A percentile compares a stretch with the other conserved stretches of the same genome.
These are phyloP conservation scores for Polyplosphaeria fusca DNA, from an alignment of 495 filamentous ascomycete species.

Conservation along the genomic window DNA sequence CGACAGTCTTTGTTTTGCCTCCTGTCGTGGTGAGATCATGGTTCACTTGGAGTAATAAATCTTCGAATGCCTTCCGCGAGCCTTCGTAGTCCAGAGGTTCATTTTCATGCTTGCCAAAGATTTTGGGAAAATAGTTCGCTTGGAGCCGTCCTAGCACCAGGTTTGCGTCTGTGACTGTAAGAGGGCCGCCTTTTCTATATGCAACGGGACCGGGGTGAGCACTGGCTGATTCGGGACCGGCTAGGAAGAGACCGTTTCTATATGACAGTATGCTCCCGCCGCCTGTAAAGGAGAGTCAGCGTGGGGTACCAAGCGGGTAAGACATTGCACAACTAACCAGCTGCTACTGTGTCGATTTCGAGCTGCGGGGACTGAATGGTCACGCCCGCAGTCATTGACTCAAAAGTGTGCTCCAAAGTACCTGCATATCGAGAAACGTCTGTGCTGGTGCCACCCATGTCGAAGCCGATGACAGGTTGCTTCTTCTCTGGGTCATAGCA, in stretches of 20 bases:
- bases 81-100: slow-evolving; percentile 15
- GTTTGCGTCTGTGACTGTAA: slow-evolving; percentile 24
- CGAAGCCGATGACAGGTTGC: slow-evolving; percentile 39
- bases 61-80: not conserved
- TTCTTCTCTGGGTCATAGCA: slow-evolving; percentile 35
- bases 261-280: slow-evolving; percentile 15
- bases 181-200: slow-evolving; percentile 22
- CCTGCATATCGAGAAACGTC: slow-evolving; percentile 41
- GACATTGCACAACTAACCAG: slow-evolving; percentile 15
- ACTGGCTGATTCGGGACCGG: slow-evolving; percentile 15
- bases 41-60: slow-evolving; percentile 6
- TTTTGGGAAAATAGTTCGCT: slow-evolving; percentile 20
- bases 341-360: slow-evolving; percentile 45
- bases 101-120: slow-evolving; percentile 17
- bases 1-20: slow-evolving; percentile 1
- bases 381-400: slow-evolving; percentile 38
- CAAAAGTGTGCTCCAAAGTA: slow-evolving; percentile 38
- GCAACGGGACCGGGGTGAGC: slow-evolving; percentile 19
- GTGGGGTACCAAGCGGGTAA: no score
- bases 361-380: slow-evolving; percentile 41
- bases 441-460: slow-evolving; percentile 42
- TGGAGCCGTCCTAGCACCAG: slow-evolving; percentile 13
- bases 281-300: no score
- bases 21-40: slow-evolving; percentile 1
- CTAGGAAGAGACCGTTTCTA: slow-evolving; percentile 16